These are phyloP conservation scores for Fusarium goolgardi DNA, from an alignment of 2,329 filamentous ascomycete species.

Conservation along the genomic window DNA sequence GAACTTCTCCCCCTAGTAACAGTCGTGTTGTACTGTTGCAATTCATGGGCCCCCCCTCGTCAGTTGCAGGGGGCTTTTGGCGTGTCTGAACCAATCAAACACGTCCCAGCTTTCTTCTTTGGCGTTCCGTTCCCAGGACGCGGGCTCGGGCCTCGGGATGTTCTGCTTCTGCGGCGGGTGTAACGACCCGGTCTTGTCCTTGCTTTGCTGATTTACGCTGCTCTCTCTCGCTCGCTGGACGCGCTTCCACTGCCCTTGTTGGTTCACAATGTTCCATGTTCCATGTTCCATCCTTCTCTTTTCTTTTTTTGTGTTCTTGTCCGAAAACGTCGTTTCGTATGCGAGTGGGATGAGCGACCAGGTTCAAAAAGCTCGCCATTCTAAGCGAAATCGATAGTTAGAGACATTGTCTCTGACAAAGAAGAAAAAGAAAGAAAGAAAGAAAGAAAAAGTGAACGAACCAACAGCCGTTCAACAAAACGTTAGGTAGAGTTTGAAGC, in stretches of 20 bases:
- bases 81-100: conserved; percentile 42
- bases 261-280: conserved; percentile 17
- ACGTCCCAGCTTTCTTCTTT: conserved; percentile 45
- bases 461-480: not conserved
- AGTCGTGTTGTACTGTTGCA: conserved; percentile 18
- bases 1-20: conserved; percentile 11
- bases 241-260: conserved; percentile 22
- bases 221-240: not conserved
- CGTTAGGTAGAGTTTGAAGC: not conserved
- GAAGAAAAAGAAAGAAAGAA: not conserved
- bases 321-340: not conserved
- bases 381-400: not conserved
- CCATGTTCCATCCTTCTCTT: conserved; percentile 3
- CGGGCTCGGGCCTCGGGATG: conserved; percentile 49
- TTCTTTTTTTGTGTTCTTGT: not conserved
- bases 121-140: conserved; percentile 48
- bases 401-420: not conserved
- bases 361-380: not conserved
- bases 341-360: conserved; percentile 6
- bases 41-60: conserved; percentile 20
- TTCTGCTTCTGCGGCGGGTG: conserved; percentile 45
- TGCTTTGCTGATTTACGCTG: not conserved
- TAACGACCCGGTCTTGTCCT: conserved; percentile 31
- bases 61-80: not conserved
- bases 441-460: not conserved